A percentile compares a stretch with the other conserved stretches of the same genome.
These are phyloP conservation scores for Aureobasidium mangrovei DNA, from an alignment of 2,329 filamentous ascomycete genomes.

Conservation along the genomic window DNA sequence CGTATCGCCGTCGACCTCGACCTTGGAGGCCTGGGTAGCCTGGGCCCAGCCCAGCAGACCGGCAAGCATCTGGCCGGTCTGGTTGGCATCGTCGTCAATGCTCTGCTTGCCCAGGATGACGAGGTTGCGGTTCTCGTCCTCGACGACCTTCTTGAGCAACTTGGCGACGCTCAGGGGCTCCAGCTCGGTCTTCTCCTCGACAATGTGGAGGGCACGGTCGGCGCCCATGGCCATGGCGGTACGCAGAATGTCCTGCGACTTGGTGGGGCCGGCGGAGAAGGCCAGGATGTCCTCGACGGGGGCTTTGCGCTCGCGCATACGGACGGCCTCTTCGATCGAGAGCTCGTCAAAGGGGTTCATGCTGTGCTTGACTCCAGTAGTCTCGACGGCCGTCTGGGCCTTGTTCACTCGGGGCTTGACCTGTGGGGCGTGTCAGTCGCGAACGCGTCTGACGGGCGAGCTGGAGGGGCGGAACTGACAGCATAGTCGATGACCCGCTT, in stretches of 20 bases:
- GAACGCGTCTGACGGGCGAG: background rate
- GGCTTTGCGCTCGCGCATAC: slow-evolving; percentile 73
- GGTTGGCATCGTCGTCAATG: slow-evolving; percentile 90
- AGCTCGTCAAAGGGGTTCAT: slow-evolving; percentile 99
- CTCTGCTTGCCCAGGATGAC: slow-evolving; percentile 95
- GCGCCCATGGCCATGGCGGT: slow-evolving; percentile 99
- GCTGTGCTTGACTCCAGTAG: slow-evolving; percentile 85
- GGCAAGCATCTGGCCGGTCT: slow-evolving; percentile 97
- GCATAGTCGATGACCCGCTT: slow-evolving; percentile 53
- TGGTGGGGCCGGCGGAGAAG: slow-evolving; percentile 78
- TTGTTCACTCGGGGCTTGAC: slow-evolving; percentile 64
- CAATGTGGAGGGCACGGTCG: slow-evolving; percentile 79
- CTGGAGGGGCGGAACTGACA: slow-evolving; percentile 27
- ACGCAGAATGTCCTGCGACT: slow-evolving; percentile 78
- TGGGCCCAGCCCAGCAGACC: slow-evolving; percentile 87
- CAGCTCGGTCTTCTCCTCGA: slow-evolving; percentile 58
- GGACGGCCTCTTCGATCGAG: slow-evolving; percentile 90
- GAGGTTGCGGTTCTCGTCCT: slow-evolving; percentile 79
- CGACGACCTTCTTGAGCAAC: slow-evolving; percentile 67
- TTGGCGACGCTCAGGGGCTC: slow-evolving; percentile 93
- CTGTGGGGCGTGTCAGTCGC: slow-evolving; percentile 30
- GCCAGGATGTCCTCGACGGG: slow-evolving; percentile 81
- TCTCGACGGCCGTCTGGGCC: slow-evolving; percentile 78
- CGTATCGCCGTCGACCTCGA: slow-evolving; percentile 62
- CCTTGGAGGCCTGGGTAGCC: slow-evolving; percentile 84